These are phyloP conservation scores for Reutealis trisperma DNA, from an alignment of 345 rosid genomes.

Conservation along the genomic window DNA sequence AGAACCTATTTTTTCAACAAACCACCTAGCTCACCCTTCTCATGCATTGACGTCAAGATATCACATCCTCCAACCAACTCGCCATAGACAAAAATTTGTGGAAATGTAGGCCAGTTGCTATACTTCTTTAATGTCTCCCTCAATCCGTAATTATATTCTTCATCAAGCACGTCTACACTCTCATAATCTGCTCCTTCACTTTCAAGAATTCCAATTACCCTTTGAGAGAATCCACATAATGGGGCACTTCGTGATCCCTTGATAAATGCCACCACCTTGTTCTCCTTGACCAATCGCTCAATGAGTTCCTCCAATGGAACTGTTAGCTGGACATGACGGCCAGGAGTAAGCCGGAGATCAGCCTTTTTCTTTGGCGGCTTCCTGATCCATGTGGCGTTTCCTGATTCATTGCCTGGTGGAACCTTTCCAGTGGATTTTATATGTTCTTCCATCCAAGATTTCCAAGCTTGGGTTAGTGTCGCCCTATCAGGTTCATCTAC, in stretches of 20 bases:
- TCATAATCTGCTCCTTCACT: constrained; percentile 80
- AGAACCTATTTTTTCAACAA: constrained; percentile 41
- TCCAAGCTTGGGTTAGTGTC: constrained; percentile 80
- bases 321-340: constrained; percentile 74
- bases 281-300: constrained; percentile 76
- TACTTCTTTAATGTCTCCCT: constrained; percentile 84
- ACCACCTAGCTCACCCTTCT: constrained; percentile 74
- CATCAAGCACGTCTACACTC: constrained; percentile 86
- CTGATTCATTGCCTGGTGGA: constrained; percentile 85
- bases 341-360: constrained; percentile 88
- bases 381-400: constrained; percentile 76
- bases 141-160: constrained; percentile 71
- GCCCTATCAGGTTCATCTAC: constrained; percentile 75
- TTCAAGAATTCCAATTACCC: constrained; percentile 78
- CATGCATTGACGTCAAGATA: constrained; percentile 74
- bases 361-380: constrained; percentile 69
- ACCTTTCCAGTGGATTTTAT: constrained; percentile 75
- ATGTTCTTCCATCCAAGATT: constrained; percentile 96
- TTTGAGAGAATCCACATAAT: constrained; percentile 86
- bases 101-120: constrained; percentile 94
- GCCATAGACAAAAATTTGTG: constrained; percentile 76
- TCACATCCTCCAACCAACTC: constrained; percentile 88
- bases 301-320: constrained; percentile 72
- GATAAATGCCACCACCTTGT: constrained; percentile 85
- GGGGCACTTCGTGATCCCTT: constrained; percentile 95